Conservation (phyloP, 2,329 filamentous ascomycete genomes). For the Aspergillus fumigatus region DNA sequence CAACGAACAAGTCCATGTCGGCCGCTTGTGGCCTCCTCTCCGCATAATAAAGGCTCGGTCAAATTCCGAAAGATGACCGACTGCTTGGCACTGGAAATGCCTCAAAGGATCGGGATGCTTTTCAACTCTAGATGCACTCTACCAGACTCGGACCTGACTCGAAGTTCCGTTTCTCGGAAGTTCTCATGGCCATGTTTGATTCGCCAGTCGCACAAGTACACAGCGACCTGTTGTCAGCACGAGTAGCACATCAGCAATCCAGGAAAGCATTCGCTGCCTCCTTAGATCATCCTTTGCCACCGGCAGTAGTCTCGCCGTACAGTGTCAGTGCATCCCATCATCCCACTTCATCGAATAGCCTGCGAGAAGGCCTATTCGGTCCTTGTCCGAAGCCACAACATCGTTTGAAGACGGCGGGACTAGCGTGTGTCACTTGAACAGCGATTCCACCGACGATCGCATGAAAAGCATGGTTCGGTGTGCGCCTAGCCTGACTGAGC, state of each 20-base stretch:
- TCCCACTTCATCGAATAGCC: not conserved
- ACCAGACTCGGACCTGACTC: not conserved
- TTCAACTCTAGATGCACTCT: not conserved
- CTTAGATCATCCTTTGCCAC: not conserved
- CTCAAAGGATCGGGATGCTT: not conserved
- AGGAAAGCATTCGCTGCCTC: not conserved
- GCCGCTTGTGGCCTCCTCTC: not conserved
- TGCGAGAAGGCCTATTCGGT: not conserved
- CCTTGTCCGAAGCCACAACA: not conserved
- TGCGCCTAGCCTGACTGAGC: too few relatives aligned
- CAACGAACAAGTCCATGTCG: not conserved
- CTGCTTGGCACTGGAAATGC: not conserved
- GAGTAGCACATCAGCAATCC: not conserved
- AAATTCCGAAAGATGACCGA: not conserved
- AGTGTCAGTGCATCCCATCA: not conserved
- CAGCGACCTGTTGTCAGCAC: not conserved
- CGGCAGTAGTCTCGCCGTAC: not conserved
- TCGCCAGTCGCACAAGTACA: not conserved
- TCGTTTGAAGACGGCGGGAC: not conserved
- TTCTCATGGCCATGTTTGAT: not conserved
- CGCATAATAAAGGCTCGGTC: not conserved
- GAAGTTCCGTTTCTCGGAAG: not conserved
- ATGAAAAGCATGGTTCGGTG: not conserved
- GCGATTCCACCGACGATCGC: not conserved
- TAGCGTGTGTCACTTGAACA: not conserved